Conservation (phyloP, 768 basidiomycete species). For the Termitomyces bulborhizus region DNA sequence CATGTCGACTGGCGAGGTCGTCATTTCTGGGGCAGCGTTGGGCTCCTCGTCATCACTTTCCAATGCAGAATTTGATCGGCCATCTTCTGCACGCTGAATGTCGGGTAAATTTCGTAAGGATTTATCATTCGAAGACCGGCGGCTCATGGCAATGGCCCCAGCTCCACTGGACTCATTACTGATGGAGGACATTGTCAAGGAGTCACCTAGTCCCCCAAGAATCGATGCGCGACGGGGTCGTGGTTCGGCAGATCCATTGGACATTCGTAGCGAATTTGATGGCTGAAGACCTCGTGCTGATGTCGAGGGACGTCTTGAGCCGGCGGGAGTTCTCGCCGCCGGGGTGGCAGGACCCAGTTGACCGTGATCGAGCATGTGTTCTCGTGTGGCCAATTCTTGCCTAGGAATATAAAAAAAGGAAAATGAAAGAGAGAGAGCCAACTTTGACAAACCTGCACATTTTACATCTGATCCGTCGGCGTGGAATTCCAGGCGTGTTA, state of each 20-base stretch:
- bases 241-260: constrained; percentile 11
- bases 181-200: constrained; percentile 34
- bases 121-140: constrained; percentile 12
- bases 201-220: constrained; percentile 24
- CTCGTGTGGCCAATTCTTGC: constrained; percentile 81
- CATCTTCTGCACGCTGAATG: constrained; percentile 16
- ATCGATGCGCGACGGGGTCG: constrained; percentile 27
- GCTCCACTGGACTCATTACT: constrained; percentile 11
- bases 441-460: constrained; percentile 65
- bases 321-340: constrained; percentile 37
- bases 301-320: constrained; percentile 18
- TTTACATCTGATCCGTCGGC: constrained; percentile 77
- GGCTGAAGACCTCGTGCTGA: constrained; percentile 17
- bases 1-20: not conserved
- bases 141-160: constrained; percentile 6
- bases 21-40: not conserved
- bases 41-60: constrained; percentile 32
- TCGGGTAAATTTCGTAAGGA: constrained; percentile 10
- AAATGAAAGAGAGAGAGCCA: not conserved
- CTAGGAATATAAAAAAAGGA: constrained; percentile 25
- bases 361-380: constrained; percentile 91
- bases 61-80: constrained; percentile 48
- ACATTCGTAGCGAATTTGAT: constrained; percentile 17
- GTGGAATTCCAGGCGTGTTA: constrained; percentile 46
- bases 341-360: constrained; percentile 69